Evolutionary conservation across 2,329 filamentous ascomycete species (phyloP).

Genomic region (Emericellopsis atlantica): DNA sequence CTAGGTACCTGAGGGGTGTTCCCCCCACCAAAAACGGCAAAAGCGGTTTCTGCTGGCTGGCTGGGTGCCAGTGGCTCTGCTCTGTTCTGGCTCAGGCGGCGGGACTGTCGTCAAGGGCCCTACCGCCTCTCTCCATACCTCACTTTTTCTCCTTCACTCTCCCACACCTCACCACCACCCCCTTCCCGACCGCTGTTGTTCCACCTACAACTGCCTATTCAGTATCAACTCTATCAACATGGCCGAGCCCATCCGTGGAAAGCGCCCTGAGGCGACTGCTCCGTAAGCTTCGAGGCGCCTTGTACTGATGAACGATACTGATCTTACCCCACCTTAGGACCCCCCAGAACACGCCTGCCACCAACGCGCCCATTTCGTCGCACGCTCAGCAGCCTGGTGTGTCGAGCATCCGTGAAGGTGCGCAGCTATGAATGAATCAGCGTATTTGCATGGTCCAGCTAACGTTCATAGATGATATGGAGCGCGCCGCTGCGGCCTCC

Average conservation of each 20-base stretch:
- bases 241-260: conserved; percentile 53
- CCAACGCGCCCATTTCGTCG: conserved; percentile 92
- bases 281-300: conserved; percentile 33
- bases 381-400: conserved; percentile 93
- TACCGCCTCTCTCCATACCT: conserved; percentile 14
- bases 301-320: conserved; percentile 10
- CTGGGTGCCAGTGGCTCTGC: too few species aligned
- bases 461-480: conserved; percentile 63
- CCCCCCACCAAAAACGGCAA: conserved; percentile 25
- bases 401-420: conserved; percentile 95
- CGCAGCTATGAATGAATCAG: conserved; percentile 17
- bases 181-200: conserved; percentile 6
- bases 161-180: conserved; percentile 1
- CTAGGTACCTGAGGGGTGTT: not conserved
- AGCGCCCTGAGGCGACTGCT: conserved; percentile 43
- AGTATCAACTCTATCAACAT: conserved; percentile 23
- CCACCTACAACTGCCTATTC: conserved; percentile 9
- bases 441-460: not conserved
- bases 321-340: conserved; percentile 51
- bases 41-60: conserved; percentile 12
- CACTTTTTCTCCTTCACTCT: conserved; percentile 14
- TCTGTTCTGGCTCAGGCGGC: too few species aligned
- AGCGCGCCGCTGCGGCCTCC: conserved; percentile 74
- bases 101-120: conserved; percentile 6
- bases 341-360: conserved; percentile 94